Evolutionary conservation across 495 filamentous ascomycete genomes (phyloP), one percentile per base, ranked within the genome.

Genomic region (Penicillium mononematosum): DNA sequence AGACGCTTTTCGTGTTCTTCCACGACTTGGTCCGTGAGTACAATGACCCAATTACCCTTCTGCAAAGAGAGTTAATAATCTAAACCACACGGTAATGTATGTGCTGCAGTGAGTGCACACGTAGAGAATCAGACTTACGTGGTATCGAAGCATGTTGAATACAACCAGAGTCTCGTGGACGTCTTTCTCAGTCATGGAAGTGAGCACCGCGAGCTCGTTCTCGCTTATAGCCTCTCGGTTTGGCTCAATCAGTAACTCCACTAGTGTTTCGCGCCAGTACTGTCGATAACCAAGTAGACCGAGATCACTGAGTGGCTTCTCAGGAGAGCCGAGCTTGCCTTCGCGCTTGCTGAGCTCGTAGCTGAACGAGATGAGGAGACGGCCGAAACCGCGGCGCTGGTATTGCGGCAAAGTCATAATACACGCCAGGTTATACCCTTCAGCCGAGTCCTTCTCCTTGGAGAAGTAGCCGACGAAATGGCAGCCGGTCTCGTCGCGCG

Each of bases 291-390:
- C 88, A 19, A 98, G 78, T 25, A 98, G 74, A 49, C 94, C 94
- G 39, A 98, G 70, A 79, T 98, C 94, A 54, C 89, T 94, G 3
- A 98, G 85, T 0, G 94, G 94, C 67, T 98, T 98, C 69, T 98
- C 94, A 1, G 94, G 94, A 6, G 90, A 95, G 11, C 95, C 95
- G 5, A 96, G 84, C 70, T 96, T 97, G 59, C 85, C 86, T 74
- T 98, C 95, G 45, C 94, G 88, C 70, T 93, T 96, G 68, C 89
- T 92, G 4, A 98, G 87, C 70, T 97, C 93, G 77, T 98, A 98
- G 17, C 91, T 96, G 81, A 98, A 98, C 36, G 92, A 90, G 70
- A 98, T 98, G 39, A 98, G 81, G 5, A 98, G 80, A 58, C 90
- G 86, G 42, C 94, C 95, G 64, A 91, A 98, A 0, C 94, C 94